These are phyloP conservation scores for Limnanthes douglasii DNA, from an alignment of 345 rosid species.

Conservation along the genomic window DNA sequence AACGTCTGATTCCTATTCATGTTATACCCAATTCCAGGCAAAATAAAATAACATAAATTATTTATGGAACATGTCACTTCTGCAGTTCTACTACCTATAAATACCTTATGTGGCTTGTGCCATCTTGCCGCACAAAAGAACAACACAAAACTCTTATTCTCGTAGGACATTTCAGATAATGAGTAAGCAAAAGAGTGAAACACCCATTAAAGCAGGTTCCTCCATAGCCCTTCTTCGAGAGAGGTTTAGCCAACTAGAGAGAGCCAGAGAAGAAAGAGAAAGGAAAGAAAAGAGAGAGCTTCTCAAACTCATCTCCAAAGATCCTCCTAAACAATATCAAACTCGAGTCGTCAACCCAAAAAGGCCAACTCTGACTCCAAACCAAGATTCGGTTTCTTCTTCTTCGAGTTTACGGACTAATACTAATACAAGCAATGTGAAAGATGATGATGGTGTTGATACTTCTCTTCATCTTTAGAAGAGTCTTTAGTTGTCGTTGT, in stretches of 20 bases:
- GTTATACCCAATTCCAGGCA: background rate
- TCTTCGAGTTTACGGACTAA: constrained; percentile 19
- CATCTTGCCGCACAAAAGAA: background rate
- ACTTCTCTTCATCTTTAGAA: constrained; percentile 68
- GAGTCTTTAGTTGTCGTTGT: too few relatives aligned
- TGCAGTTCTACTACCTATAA: too few relatives aligned
- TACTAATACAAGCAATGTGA: constrained; percentile 7
- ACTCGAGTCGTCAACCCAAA: constrained; percentile 11
- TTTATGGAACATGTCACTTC: too few relatives aligned
- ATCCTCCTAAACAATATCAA: constrained; percentile 7
- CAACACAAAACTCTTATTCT: constrained; percentile 3
- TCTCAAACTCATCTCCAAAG: constrained; percentile 19
- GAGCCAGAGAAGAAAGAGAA: constrained; percentile 36
- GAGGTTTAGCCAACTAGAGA: constrained; percentile 50
- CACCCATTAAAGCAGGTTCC: constrained; percentile 23
- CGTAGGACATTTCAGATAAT: constrained; percentile 6
- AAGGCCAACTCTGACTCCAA: constrained; percentile 5
- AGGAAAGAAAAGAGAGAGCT: constrained; percentile 44
- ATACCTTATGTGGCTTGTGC: too few relatives aligned
- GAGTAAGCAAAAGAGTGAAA: constrained; percentile 38
- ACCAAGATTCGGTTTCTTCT: constrained; percentile 13
- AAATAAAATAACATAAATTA: too few relatives aligned
- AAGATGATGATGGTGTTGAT: constrained; percentile 46
- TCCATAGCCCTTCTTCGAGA: constrained; percentile 64
- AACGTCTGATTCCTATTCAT: background rate